Evolutionary conservation across 805 yeast species (phyloP).

Genomic region (Nakazawaea pomicola): DNA sequence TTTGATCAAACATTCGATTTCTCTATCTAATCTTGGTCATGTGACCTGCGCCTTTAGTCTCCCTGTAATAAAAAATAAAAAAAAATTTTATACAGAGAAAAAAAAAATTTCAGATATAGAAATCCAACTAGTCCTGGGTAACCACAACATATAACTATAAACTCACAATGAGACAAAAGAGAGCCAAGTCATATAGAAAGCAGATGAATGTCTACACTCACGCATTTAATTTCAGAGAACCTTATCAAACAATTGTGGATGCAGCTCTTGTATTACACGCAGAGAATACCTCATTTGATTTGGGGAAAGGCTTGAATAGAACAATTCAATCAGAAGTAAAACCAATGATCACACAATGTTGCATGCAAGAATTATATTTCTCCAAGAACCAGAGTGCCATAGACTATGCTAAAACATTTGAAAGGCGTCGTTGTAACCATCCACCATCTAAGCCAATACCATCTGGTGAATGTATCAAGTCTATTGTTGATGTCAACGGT

Average conservation of each 20-base stretch:
- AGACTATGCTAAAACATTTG: slow-evolving; percentile 73
- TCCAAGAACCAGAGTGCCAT: slow-evolving; percentile 72
- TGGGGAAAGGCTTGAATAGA: slow-evolving; percentile 73
- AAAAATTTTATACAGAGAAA: neutral
- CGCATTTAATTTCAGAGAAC: slow-evolving; percentile 88
- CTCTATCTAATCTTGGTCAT: too few relatives aligned
- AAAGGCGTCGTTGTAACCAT: slow-evolving; percentile 92
- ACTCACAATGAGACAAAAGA: slow-evolving; percentile 79
- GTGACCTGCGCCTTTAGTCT: too few relatives aligned
- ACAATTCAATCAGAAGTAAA: slow-evolving; percentile 84
- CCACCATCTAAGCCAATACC: slow-evolving; percentile 53
- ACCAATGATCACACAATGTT: slow-evolving; percentile 93
- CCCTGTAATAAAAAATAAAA: too few relatives aligned
- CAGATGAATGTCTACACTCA: slow-evolving; percentile 83
- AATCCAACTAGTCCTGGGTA: too few relatives aligned
- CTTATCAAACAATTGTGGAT: slow-evolving; percentile 87
- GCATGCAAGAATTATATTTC: slow-evolving; percentile 79
- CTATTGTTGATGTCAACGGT: slow-evolving; percentile 66
- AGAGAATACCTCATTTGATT: slow-evolving; percentile 63
- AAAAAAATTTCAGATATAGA: neutral
- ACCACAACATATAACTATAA: neutral
- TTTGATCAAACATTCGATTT: too few relatives aligned
- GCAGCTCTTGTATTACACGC: slow-evolving; percentile 68
- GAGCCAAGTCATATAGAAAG: slow-evolving; percentile 92
- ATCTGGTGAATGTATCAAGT: slow-evolving; percentile 71